These are phyloP conservation scores for Chernovozyma aurita DNA, from an alignment of 1,139 yeast species.

Conservation along the genomic window DNA sequence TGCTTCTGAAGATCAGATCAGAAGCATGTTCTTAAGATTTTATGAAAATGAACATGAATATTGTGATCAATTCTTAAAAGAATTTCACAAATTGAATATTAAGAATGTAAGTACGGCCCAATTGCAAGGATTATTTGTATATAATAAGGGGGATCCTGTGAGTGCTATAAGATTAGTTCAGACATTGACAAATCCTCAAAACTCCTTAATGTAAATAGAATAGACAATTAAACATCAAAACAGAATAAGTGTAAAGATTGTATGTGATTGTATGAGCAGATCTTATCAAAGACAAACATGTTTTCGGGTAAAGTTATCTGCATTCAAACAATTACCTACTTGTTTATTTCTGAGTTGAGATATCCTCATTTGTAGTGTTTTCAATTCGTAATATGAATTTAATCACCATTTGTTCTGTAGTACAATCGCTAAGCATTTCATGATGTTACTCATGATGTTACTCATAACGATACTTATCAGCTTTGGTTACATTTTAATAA, in stretches of 20 bases:
- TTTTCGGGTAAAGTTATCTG: too few species aligned
- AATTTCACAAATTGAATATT: slow-evolving; percentile 45
- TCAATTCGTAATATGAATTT: too few species aligned
- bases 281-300: too few species aligned
- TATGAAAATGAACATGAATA: slow-evolving; percentile 62
- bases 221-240: background rate
- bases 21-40: slow-evolving; percentile 81
- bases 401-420: background rate
- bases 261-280: too few species aligned
- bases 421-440: background rate
- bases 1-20: slow-evolving; percentile 77
- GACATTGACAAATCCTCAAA: slow-evolving; percentile 26
- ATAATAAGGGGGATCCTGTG: slow-evolving; percentile 79
- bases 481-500: too few species aligned
- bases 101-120: slow-evolving; percentile 84
- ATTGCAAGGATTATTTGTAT: slow-evolving; percentile 90
- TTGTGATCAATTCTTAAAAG: slow-evolving; percentile 59
- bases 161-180: slow-evolving; percentile 68
- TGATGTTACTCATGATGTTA: too few species aligned
- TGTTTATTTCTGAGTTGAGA: too few species aligned
- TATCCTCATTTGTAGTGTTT: too few species aligned
- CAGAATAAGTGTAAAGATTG: too few species aligned
- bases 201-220: slow-evolving; percentile 1
- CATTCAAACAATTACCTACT: too few species aligned
- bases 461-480: too few species aligned